Evolutionary conservation across 257 asterid species (phyloP), one percentile per base, ranked within the genome.

Genomic region (Scutellaria minor): DNA sequence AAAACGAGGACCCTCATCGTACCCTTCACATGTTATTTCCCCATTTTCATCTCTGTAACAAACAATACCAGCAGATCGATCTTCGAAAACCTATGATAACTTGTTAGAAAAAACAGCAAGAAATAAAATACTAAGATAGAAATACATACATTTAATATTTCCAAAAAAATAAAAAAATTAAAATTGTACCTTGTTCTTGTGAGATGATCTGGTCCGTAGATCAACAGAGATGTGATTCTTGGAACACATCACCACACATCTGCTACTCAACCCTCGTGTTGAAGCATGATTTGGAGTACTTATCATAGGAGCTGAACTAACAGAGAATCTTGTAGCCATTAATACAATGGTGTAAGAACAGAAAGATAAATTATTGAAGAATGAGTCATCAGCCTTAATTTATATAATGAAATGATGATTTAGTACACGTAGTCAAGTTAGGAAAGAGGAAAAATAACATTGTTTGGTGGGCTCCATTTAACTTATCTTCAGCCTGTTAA

Each of bases 1-100:
- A 67, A 81, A 76, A 47, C 87, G 88, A 75, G 90, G 90, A 14
- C 90, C 90, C 74, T 87, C 88, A 46, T 87, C 90, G 51, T 81
- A 79, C 51, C 90, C 92, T 87, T 83, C 88, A 41, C 90, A 87
- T 42, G 77, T 79, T 37, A 85, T 79, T 72, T 85, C 92, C 6
- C 90, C 90, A 74, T 83, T 83, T 61, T 69, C 88, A 71, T 85
- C 87, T 78, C 78, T 81, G 51, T 87, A 87, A 70, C 90, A 83
- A 41, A 85, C 86, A 64, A 83, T 81, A 46, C 90, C 90, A 59
- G 76, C 66, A 10, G 84, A 81, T 22, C 20, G 69, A 81, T 87
- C 90, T 60, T 87, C 88, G 0, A 81, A 87, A 40, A 87, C 81
- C 89, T 81, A 52, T 20, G 6, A 39, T 7, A 40, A 22, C 31